Evolutionary conservation across 768 basidiomycete species (phyloP), one percentile per base, ranked within the genome.

Genomic region (Strobilomyces echinocephalus): DNA sequence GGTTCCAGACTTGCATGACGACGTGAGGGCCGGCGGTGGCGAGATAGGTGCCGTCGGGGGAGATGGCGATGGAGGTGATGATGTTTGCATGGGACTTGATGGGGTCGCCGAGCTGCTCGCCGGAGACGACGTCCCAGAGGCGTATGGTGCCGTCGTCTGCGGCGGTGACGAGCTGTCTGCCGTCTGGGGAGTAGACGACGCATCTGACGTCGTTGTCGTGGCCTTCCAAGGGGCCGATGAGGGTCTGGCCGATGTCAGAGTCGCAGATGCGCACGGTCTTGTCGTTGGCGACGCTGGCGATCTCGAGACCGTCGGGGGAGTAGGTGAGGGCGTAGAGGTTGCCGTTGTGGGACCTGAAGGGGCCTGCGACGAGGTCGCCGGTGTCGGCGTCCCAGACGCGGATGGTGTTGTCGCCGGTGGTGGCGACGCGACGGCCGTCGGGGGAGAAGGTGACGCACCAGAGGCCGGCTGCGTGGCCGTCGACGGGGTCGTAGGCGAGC

Each of bases 301-400:
- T 67, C 40, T 68, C 65, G 61, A 65, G 65, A 28, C 65, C 63
- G 24, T 67, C 65, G 33, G 65, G 65, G 50, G 58, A 58, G 21
- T 55, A 80, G 72, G 82, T 48, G 79, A 67, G 59, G 53, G 65
- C 56, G 47, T 67, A 68, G 8, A 65, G 63, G 51, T 65, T 67
- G 63, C 63, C 63, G 52, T 65, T 61, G 66, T 67, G 66, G 30
- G 63, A 67, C 42, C 61, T 56, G 54, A 70, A 67, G 8, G 60
- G 67, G 45, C 63, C 67, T 48, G 57, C 54, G 53, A 63, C 53
- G 47, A 65, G 40, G 31, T 57, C 45, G 10, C 63, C 67, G 24
- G 65, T 62, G 46, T 61, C 57, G 34, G 63, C 52, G 54, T 72
- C 63, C 69, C 69, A 72, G 50, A 72, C 47, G 51, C 62, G 60